phyloP scores from a whole-genome alignment of 2,329 filamentous ascomycete species.

The Ascochyta lentis region DNA sequence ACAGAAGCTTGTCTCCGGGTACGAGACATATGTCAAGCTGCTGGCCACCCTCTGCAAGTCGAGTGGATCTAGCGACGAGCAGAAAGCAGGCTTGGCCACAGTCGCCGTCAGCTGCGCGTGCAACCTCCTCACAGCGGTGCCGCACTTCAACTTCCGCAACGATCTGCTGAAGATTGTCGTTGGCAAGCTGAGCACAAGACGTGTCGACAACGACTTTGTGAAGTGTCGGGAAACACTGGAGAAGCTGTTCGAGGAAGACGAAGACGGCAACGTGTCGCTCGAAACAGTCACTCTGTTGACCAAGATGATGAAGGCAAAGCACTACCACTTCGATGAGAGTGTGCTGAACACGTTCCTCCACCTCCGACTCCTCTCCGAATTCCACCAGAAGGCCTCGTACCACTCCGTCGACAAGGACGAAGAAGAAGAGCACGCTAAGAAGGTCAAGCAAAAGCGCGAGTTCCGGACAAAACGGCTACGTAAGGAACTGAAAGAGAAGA shows the following conservation, averaged over 20 bases:
- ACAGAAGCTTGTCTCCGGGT: slow-evolving; percentile 82
- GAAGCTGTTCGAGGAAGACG: slow-evolving; percentile 82
- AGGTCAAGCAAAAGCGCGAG: slow-evolving; percentile 75
- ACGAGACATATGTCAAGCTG: slow-evolving; percentile 82
- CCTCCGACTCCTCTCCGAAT: slow-evolving; percentile 85
- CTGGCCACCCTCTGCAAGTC: slow-evolving; percentile 72
- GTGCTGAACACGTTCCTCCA: slow-evolving; percentile 91
- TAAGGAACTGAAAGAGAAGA: slow-evolving; percentile 85
- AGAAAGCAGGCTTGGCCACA: slow-evolving; percentile 62
- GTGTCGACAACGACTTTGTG: slow-evolving; percentile 74
- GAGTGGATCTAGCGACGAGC: slow-evolving; percentile 51
- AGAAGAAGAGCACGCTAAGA: slow-evolving; percentile 60
- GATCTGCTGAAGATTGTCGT: slow-evolving; percentile 89
- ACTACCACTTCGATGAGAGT: slow-evolving; percentile 82
- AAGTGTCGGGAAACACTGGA: slow-evolving; percentile 82
- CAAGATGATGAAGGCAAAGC: slow-evolving; percentile 92
- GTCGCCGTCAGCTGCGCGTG: slow-evolving; percentile 88
- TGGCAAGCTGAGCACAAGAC: slow-evolving; percentile 76
- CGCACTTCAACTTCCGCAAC: slow-evolving; percentile 95
- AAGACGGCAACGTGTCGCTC: slow-evolving; percentile 86
- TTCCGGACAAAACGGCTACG: slow-evolving; percentile 89
- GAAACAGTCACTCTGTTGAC: slow-evolving; percentile 84
- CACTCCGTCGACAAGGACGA: slow-evolving; percentile 72
- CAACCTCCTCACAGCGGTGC: slow-evolving; percentile 77
- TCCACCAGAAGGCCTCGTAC: slow-evolving; percentile 81